A percentile compares a stretch with the other conserved stretches of the same genome.
Evolutionary conservation across 108 stramenopile genomes (phyloP).

Genomic region (Cyclotella baltica): DNA sequence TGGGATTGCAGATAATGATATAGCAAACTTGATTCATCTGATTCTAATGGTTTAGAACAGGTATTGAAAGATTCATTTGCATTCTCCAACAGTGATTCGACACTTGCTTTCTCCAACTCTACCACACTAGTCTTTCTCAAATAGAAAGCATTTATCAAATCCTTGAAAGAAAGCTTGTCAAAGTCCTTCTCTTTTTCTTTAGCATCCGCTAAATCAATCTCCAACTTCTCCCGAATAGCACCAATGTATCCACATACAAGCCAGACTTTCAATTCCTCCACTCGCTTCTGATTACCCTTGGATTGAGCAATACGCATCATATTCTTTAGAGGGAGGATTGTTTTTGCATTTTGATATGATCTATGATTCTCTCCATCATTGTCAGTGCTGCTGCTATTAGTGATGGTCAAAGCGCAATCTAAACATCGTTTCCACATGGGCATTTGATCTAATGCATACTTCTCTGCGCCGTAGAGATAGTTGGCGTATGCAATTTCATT

Average conservation of each 20-base stretch:
- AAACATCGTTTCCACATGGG: constrained; percentile 48
- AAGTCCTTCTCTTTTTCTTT: neutral
- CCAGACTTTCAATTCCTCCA: constrained; percentile 52
- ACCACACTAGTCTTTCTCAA: constrained; percentile 8
- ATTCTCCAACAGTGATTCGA: neutral
- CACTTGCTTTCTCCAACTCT: neutral
- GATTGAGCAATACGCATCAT: constrained; percentile 64
- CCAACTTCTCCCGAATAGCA: constrained; percentile 4
- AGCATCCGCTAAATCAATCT: constrained; percentile 11
- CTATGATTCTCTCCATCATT: constrained; percentile 13
- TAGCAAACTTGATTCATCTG: constrained; percentile 10
- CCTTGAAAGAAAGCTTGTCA: constrained; percentile 7
- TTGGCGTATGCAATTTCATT: constrained; percentile 32
- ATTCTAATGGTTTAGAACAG: neutral
- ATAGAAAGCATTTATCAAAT: constrained; percentile 25
- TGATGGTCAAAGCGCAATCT: constrained; percentile 31
- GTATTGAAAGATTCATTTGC: constrained; percentile 2
- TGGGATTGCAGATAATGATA: constrained; percentile 22
- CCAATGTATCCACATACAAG: constrained; percentile 57
- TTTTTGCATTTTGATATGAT: constrained; percentile 21
- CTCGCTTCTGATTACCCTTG: constrained; percentile 66
- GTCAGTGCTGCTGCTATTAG: neutral
- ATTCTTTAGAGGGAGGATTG: constrained; percentile 55
- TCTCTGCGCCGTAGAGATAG: constrained; percentile 29
- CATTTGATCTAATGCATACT: constrained; percentile 32